Evolutionary conservation across 371 early-diverging fungal genomes (phyloP).

Genomic region (Zychaea mexicana): DNA sequence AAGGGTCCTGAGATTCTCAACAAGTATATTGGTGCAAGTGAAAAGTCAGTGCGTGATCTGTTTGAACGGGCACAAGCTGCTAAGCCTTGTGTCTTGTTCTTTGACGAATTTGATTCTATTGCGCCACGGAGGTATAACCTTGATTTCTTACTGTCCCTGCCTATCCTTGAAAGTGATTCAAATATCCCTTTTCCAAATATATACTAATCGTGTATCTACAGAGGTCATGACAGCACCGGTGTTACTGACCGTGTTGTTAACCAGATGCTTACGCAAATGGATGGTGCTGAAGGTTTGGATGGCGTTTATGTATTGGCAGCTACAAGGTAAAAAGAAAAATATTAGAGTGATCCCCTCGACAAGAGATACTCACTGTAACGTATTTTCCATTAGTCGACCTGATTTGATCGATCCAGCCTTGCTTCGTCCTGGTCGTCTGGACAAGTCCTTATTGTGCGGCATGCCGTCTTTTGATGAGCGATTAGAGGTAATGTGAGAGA

Average conservation of each 20-base stretch:
- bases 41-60: conserved; percentile 86
- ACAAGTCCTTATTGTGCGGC: conserved; percentile 89
- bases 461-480: conserved; percentile 82
- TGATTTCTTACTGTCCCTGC: not conserved
- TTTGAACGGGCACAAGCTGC: conserved; percentile 94
- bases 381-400: conserved; percentile 86
- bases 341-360: not conserved
- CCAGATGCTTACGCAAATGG: conserved; percentile 95
- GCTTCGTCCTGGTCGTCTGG: conserved; percentile 98
- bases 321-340: conserved; percentile 66
- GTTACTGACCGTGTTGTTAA: conserved; percentile 96
- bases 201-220: conserved; percentile 25
- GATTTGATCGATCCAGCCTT: conserved; percentile 99
- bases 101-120: conserved; percentile 98
- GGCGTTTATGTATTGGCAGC: conserved; percentile 95
- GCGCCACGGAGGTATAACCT: conserved; percentile 73
- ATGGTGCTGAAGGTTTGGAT: conserved; percentile 92
- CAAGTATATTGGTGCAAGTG: conserved; percentile 97
- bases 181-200: no score
- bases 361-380: not conserved
- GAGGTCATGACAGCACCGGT: conserved; percentile 92
- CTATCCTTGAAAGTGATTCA: no score
- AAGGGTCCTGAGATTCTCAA: conserved; percentile 96
- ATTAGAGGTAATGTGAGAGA: conserved; percentile 39
- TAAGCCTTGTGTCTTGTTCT: conserved; percentile 89